A percentile compares a stretch with the other conserved stretches of the same genome.
phyloP scores from a whole-genome alignment of 805 yeast genomes.

The Yarrowia deformans region DNA sequence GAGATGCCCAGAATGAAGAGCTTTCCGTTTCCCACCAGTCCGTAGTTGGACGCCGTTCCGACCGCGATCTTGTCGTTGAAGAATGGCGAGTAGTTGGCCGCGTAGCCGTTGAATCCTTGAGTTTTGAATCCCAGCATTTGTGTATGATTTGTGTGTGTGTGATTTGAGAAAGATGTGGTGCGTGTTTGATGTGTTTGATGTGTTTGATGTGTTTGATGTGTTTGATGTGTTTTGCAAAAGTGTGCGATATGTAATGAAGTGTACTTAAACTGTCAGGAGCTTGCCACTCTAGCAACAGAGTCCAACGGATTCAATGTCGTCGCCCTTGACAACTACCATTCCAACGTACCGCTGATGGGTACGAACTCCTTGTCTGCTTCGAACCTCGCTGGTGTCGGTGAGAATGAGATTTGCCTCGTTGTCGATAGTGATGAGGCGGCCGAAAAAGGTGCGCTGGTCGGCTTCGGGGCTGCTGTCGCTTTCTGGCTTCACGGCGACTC shows the following conservation, averaged over 20 bases:
- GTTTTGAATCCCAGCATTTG: slow-evolving; percentile 76
- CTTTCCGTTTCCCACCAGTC: slow-evolving; percentile 93
- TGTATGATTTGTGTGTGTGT: too few species aligned
- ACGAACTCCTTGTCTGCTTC: slow-evolving; percentile 43
- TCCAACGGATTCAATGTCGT: slow-evolving; percentile 44
- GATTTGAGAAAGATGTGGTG: too few species aligned
- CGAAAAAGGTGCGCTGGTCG: slow-evolving; percentile 50
- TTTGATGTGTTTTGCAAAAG: neutral
- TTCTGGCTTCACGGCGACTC: slow-evolving; percentile 43
- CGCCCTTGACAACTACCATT: slow-evolving; percentile 50
- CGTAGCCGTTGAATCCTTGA: slow-evolving; percentile 83
- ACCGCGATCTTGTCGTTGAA: slow-evolving; percentile 89
- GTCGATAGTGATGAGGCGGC: slow-evolving; percentile 48
- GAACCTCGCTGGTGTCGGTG: slow-evolving; percentile 49
- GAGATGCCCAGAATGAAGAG: slow-evolving; percentile 72
- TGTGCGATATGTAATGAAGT: neutral
- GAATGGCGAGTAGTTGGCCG: slow-evolving; percentile 88
- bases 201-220: too few species aligned
- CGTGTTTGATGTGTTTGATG: neutral
- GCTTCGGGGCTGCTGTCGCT: slow-evolving; percentile 40
- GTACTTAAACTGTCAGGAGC: neutral
- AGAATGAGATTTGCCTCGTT: slow-evolving; percentile 48
- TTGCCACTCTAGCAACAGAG: slow-evolving; percentile 40
- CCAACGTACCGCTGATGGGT: slow-evolving; percentile 48
- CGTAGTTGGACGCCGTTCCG: slow-evolving; percentile 90